phyloP scores from a whole-genome alignment of 2,329 filamentous ascomycete species.

The Cercospora sp. region DNA sequence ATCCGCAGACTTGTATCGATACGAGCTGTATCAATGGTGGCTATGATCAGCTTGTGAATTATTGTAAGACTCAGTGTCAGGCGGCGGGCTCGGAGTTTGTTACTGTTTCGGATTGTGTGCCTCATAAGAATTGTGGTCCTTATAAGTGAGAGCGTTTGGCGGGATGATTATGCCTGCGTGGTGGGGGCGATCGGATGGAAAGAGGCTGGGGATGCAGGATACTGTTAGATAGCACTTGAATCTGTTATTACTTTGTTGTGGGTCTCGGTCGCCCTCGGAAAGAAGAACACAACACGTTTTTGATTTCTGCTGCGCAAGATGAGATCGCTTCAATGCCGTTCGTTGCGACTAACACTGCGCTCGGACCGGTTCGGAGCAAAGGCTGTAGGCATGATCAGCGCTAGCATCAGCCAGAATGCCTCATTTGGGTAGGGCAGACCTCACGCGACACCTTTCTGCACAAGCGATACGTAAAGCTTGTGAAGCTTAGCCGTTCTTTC shows the following conservation, averaged over 20 bases:
- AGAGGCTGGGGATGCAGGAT: background rate
- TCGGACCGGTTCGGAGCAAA: background rate
- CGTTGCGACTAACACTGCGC: background rate
- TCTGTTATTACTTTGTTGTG: background rate
- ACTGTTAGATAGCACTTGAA: background rate
- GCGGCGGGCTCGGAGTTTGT: background rate
- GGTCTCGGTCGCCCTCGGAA: too few relatives aligned
- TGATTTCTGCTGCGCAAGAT: too few relatives aligned
- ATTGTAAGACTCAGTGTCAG: background rate
- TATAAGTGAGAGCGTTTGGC: background rate
- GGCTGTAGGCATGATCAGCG: too few relatives aligned
- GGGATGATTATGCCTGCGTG: too few relatives aligned
- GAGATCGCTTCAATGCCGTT: too few relatives aligned
- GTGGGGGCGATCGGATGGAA: too few relatives aligned
- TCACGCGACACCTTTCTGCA: background rate
- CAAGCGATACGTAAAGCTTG: background rate
- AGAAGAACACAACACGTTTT: too few relatives aligned
- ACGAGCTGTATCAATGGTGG: background rate
- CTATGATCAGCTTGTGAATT: background rate
- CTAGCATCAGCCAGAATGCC: background rate
- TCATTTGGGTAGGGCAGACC: background rate
- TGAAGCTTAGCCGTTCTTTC: background rate
- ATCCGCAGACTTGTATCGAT: background rate
- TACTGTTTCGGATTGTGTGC: background rate
- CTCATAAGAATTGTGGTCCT: too few relatives aligned